Percentiles rank a stretch among this genome's conserved stretches.
Conservation (phyloP, 1,139 yeast species). For the Saccharomyces hybrid region DNA sequence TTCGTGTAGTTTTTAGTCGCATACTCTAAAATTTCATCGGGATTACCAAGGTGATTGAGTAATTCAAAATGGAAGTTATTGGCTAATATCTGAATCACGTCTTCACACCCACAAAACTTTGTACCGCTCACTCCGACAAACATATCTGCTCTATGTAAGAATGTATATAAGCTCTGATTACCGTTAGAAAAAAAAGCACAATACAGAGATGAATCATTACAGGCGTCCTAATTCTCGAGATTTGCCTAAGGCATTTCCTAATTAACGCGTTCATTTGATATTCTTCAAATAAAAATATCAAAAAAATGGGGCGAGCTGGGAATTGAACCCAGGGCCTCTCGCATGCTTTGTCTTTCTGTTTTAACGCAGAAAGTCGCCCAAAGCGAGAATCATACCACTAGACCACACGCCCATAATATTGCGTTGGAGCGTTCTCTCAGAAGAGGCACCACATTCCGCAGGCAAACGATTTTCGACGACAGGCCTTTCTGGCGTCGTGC, state of each 20-base stretch:
- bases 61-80: slow-evolving; percentile 19
- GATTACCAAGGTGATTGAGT: slow-evolving; percentile 30
- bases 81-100: slow-evolving; percentile 15
- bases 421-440: not conserved
- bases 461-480: too few relatives aligned
- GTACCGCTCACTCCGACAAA: slow-evolving; percentile 28
- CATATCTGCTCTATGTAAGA: slow-evolving; percentile 11
- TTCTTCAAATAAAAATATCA: not conserved
- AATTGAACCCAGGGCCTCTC: slow-evolving; percentile 10
- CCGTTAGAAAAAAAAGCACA: not conserved
- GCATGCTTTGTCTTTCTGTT: slow-evolving; percentile 4
- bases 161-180: not conserved
- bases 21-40: slow-evolving; percentile 44
- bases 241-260: not conserved
- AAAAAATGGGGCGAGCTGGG: slow-evolving; percentile 8
- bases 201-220: not conserved
- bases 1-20: slow-evolving; percentile 67
- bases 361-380: slow-evolving; percentile 1
- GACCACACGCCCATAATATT: slow-evolving; percentile 7
- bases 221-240: not conserved
- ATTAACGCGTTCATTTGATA: not conserved
- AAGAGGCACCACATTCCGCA: too few relatives aligned
- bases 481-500: too few relatives aligned
- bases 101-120: slow-evolving; percentile 21
- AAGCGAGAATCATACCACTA: slow-evolving; percentile 9